Evolutionary conservation across 805 yeast genomes (phyloP), one percentile per base, ranked within the genome.

Genomic region (Priceomyces medius): DNA sequence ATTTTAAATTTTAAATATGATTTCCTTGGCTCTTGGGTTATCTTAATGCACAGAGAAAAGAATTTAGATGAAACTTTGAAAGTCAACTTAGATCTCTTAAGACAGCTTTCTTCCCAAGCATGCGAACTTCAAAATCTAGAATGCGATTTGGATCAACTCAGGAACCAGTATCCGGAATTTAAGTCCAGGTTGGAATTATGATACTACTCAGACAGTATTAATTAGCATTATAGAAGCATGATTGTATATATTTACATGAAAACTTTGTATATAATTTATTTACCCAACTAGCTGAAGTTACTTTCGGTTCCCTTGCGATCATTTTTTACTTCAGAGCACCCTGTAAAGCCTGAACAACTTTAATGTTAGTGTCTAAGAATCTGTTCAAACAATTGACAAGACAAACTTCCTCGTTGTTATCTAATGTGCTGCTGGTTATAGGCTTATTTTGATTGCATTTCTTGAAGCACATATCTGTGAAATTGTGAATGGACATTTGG

Each of bases 381-480:
- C 95, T 69, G 66, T 86, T 84, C 51, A 90, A 79, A 63, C 98
- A 90, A 68, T 85, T 85, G 44, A 73, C 66, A 58, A 90, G 67
- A 61, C 97, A 90, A 26, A 71, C 63, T 50, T 83, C 85, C 63
- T 90, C 97, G 41, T 62, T 61, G 2, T 66, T 40, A 47, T 73
- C 72, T 49, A 89, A 69, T 35, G 70, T 71, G 21, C 76, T 76
- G 43, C 69, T 64, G 37, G 70, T 65, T 38, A 78, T 68, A 13
- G 71, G 63, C 41, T 42, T 57, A 46, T 64, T 59, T 37, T 69
- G 66, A 39, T 88, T 76, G 64, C 98, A 90, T 66, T 86, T 85
- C 61, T 84, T 86, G 75, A 88, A 90, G 62, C 98, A 90, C 73
- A 83, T 74, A 58, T 88, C 90, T 20, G 97, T 89, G 76, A 88